Percentiles rank a stretch among this genome's conserved stretches.
phyloP scores from a whole-genome alignment of 1,139 yeast species.

The Debaryomyces fabryi region DNA sequence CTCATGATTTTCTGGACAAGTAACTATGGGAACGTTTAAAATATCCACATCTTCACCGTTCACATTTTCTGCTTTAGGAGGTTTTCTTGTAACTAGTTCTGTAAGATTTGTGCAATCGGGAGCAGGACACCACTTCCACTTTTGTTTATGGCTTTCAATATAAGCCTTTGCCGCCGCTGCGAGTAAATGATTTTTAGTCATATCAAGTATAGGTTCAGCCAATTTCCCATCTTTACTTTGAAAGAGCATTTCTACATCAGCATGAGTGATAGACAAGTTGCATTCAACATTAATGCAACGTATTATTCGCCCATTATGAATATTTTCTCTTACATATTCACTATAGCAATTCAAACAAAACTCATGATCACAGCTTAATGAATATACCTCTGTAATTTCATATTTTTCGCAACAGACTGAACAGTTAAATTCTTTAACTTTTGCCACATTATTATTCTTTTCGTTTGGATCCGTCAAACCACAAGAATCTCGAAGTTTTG shows the following conservation, averaged over 20 bases:
- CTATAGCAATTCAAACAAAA: constrained; percentile 71
- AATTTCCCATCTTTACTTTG: background rate
- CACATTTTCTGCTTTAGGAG: constrained; percentile 35
- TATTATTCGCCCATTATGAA: constrained; percentile 59
- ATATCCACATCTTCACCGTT: constrained; percentile 27
- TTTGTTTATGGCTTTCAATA: constrained; percentile 52
- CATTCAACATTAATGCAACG: constrained; percentile 62
- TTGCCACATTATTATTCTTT: constrained; percentile 23
- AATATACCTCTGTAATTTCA: constrained; percentile 43
- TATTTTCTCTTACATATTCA: constrained; percentile 55
- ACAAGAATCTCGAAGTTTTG: constrained; percentile 43
- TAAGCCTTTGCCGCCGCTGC: constrained; percentile 45
- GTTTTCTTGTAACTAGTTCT: constrained; percentile 41
- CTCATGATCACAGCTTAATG: constrained; percentile 67
- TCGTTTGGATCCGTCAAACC: constrained; percentile 40
- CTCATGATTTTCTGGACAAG: constrained; percentile 65
- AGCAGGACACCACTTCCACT: constrained; percentile 80
- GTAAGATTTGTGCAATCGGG: constrained; percentile 75
- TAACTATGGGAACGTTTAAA: constrained; percentile 58
- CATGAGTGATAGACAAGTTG: constrained; percentile 37
- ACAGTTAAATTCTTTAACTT: constrained; percentile 48
- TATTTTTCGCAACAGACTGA: constrained; percentile 70
- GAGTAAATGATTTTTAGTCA: constrained; percentile 22
- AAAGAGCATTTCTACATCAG: constrained; percentile 26
- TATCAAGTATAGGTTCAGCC: background rate